Base-by-base conservation (phyloP, 306 rosid genomes). In the Inga leiocalycina region DNA sequence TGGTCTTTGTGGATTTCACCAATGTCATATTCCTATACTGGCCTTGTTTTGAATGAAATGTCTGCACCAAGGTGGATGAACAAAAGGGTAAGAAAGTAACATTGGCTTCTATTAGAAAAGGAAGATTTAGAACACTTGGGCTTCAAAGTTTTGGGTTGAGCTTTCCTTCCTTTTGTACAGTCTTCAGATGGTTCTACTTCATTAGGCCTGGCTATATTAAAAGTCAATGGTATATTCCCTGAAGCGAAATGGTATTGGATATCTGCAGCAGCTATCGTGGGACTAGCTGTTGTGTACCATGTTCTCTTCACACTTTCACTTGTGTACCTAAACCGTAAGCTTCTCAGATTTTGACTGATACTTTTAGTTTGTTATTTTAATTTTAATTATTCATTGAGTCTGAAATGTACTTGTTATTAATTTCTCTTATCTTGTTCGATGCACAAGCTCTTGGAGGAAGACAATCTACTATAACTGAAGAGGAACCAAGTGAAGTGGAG, bases 1-100 rank as follows among this genome's bases (percentile, higher is more conserved):
- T 93, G 96, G 96, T 91, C 89, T 22, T 87, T 80, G 39, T 93
- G 93, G 89, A 8, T 87, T 73, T 93, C 97, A 0, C 97, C 97
- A 66, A 48, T 93, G 82, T 32, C 86, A 66, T 93, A 93, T 79
- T 91, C 89, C 78, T 93, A 82, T 79, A 88, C 87, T 85, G 94
- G 92, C 56, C 83, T 90, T 71, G 49, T 91, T 82, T 86, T 89
- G 24, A 93, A 93, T 66, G 97, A 93, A 56, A 70, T 90, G 86
- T 67, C 83, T 48, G 90, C 86, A 24, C 81, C 90, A 7, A 91
- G 93, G 80, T 93, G 96, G 97, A 71, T 84, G 67, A 22, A 68
- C 17, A 82, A 85, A 76, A 59, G 7, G 52, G 96, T 93, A 86
- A 76, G 91, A 77, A 64, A 80, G 88, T 79, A 79, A 35, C 65